These are phyloP conservation scores for Leucoagaricus sp. DNA, from an alignment of 1,284 basidiomycete genomes.

Conservation along the genomic window DNA sequence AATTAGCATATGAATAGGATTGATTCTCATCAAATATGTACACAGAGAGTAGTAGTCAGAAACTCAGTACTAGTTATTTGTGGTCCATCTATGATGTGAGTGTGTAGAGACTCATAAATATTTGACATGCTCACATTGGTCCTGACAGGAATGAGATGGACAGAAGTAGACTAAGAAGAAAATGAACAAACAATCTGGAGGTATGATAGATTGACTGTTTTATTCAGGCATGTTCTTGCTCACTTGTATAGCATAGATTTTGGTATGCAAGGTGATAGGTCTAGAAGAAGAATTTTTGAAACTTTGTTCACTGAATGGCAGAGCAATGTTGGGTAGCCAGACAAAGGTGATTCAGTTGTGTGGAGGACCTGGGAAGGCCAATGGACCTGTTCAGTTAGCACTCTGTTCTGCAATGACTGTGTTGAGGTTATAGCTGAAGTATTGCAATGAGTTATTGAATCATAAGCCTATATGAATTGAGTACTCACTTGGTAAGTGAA, in stretches of 20 bases:
- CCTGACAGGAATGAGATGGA: too few species aligned
- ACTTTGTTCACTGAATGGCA: constrained; percentile 6
- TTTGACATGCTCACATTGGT: too few species aligned
- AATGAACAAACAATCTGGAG: not conserved
- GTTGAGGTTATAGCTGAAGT: not conserved
- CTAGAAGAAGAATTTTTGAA: constrained; percentile 16
- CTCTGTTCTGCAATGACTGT: not conserved
- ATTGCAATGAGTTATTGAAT: too few species aligned
- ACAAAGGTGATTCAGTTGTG: constrained; percentile 14
- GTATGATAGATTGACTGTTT: not conserved
- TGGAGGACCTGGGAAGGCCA: not conserved
- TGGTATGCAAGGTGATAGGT: constrained; percentile 17
- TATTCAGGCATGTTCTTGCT: not conserved
- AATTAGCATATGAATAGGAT: too few species aligned
- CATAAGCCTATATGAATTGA: not conserved
- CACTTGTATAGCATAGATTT: constrained; percentile 6
- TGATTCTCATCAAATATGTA: too few species aligned
- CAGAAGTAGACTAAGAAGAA: too few species aligned
- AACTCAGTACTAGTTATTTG: too few species aligned
- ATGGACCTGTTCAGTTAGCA: not conserved
- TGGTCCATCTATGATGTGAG: too few species aligned
- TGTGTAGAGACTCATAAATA: too few species aligned
- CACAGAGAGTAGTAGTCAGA: too few species aligned
- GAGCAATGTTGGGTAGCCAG: constrained; percentile 15
- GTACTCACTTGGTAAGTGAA: constrained; percentile 9